phyloP scores from a whole-genome alignment of 1,284 basidiomycete species.

The Rhodotorula mucilaginosa region DNA sequence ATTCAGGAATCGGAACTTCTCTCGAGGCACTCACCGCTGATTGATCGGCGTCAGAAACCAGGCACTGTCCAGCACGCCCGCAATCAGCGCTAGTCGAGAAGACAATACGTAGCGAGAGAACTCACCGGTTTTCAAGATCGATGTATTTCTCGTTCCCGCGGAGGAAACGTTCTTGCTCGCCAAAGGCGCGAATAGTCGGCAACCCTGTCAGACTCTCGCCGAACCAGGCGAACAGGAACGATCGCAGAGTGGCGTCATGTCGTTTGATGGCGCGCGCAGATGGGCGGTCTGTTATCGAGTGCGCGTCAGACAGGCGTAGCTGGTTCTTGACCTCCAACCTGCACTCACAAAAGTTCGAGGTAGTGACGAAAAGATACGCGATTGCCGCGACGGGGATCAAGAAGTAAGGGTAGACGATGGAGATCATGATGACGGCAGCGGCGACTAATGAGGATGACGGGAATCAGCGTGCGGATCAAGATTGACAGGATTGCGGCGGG shows the following conservation, averaged over 20 bases:
- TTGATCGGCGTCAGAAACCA: slow-evolving; percentile 49
- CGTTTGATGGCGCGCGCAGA: slow-evolving; percentile 71
- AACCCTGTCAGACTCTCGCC: slow-evolving; percentile 59
- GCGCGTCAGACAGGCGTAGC: slow-evolving; percentile 5
- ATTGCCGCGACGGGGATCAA: slow-evolving; percentile 57
- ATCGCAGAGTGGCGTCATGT: slow-evolving; percentile 50
- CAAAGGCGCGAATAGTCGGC: slow-evolving; percentile 62
- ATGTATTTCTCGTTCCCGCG: slow-evolving; percentile 25
- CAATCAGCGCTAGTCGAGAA: no score
- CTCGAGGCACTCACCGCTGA: slow-evolving; percentile 43
- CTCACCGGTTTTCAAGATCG: slow-evolving; percentile 51
- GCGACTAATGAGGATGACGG: not conserved
- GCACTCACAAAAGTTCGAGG: slow-evolving; percentile 4
- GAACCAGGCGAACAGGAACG: slow-evolving; percentile 45
- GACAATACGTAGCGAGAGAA: not conserved
- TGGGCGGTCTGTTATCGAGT: slow-evolving; percentile 59
- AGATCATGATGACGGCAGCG: slow-evolving; percentile 44
- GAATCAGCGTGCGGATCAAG: slow-evolving; percentile 47
- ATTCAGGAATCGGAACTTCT: no score
- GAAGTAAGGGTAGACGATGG: slow-evolving; percentile 51
- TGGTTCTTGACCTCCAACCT: not conserved
- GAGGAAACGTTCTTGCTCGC: slow-evolving; percentile 27
- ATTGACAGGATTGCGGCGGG: no score
- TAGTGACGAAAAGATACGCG: slow-evolving; percentile 47
- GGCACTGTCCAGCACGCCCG: slow-evolving; percentile 20